A percentile compares a stretch with the other conserved stretches of the same genome.
phyloP scores from a whole-genome alignment of 148 eudicot genomes.

The Persicaria maculosa region DNA sequence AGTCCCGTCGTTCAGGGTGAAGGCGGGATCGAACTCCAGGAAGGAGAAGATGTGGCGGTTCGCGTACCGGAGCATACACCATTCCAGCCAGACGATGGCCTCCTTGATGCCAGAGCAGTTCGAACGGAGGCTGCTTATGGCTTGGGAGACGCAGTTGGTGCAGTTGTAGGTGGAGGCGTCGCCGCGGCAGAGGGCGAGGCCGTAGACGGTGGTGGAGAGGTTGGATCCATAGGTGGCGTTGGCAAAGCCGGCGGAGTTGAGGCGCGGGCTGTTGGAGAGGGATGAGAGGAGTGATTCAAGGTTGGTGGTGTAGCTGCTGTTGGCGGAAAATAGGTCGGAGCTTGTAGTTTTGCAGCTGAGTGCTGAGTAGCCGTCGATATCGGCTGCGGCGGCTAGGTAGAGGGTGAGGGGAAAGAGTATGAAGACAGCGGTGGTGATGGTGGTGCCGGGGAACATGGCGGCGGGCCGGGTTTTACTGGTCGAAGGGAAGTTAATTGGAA shows the following conservation, averaged over 20 bases:
- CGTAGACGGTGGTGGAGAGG: slow-evolving; percentile 13
- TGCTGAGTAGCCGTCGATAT: too few relatives aligned
- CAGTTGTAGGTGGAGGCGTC: slow-evolving; percentile 9
- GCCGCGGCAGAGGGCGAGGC: slow-evolving; percentile 17
- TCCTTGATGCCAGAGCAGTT: slow-evolving; percentile 3
- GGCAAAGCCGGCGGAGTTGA: background rate
- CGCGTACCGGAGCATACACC: slow-evolving; percentile 17
- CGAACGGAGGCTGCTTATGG: background rate
- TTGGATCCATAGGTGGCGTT: background rate
- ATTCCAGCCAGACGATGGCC: slow-evolving; percentile 16
- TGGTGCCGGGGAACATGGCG: too few relatives aligned
- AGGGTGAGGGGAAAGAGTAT: too few relatives aligned
- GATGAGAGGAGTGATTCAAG: slow-evolving; percentile 11
- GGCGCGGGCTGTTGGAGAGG: slow-evolving; percentile 1
- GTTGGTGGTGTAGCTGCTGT: background rate
- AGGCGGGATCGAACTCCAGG: background rate
- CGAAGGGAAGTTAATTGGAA: too few relatives aligned
- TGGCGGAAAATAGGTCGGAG: background rate
- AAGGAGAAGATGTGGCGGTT: background rate
- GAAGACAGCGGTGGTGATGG: too few relatives aligned
- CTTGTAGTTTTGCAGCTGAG: background rate
- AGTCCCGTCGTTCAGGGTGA: background rate
- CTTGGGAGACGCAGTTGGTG: slow-evolving; percentile 8
- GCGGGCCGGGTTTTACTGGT: too few relatives aligned
- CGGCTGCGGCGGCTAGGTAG: too few relatives aligned